Conservation (phyloP, 495 filamentous ascomycete genomes). For the Cercophora samala region DNA sequence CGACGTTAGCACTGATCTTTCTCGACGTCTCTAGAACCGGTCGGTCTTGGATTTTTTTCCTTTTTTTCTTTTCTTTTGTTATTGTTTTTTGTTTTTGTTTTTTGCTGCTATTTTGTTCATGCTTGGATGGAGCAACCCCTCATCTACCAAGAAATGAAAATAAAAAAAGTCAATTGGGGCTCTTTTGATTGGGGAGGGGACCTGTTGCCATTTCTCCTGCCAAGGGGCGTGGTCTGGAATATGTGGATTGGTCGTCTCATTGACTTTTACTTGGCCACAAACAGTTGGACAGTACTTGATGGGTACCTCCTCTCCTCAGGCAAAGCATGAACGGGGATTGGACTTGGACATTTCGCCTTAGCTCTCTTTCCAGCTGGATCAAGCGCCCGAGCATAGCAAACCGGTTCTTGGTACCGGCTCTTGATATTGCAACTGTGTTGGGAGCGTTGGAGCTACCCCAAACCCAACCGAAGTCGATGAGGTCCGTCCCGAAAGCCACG, state of each 20-base stretch:
- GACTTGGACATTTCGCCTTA: conserved; percentile 8
- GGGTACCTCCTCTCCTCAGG: background rate
- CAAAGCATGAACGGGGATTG: conserved; percentile 2
- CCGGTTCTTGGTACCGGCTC: conserved; percentile 16
- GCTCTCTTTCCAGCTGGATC: background rate
- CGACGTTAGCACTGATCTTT: conserved; percentile 6
- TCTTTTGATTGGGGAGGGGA: conserved; percentile 15
- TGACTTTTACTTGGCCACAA: conserved; percentile 10
- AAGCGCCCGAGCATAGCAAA: conserved; percentile 6
- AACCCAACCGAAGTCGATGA: conserved; percentile 17
- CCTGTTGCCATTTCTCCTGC: conserved; percentile 8
- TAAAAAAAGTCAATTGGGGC: conserved; percentile 5
- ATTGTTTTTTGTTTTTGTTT: background rate
- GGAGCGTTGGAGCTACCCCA: conserved; percentile 8
- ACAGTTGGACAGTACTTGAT: conserved; percentile 10
- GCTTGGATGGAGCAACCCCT: conserved; percentile 6
- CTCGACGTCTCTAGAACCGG: background rate
- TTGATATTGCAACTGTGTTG: conserved; percentile 18
- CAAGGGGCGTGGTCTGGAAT: conserved; percentile 17
- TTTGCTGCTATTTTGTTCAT: background rate
- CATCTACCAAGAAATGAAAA: background rate
- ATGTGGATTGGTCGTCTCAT: background rate
- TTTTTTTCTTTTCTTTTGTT: background rate
- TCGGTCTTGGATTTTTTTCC: background rate
- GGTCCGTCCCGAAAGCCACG: conserved; percentile 13